Evolutionary conservation across 2,329 filamentous ascomycete species (phyloP), one percentile per base, ranked within the genome.

Genomic region (Penicillium nordicum): DNA sequence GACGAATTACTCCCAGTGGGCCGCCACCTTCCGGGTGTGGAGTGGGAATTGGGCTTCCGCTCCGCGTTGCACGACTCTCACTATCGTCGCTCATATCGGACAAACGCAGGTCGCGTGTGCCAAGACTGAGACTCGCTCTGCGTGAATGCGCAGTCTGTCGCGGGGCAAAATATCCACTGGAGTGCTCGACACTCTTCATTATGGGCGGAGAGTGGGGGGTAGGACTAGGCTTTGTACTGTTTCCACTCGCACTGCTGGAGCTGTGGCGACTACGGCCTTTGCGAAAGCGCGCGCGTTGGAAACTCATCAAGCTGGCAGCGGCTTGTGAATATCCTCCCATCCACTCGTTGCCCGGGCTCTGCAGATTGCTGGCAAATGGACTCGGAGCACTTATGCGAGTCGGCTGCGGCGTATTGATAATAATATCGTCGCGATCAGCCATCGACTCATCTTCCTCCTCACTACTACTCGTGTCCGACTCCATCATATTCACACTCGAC

Each of bases 121-220:
- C 91, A 78, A 94, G 86, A 63, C 90, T 95, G 58, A 97, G 86
- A 72, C 91, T 96, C 73, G 97, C 92, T 42, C 93, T 82, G 43
- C 93, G 83, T 9, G 88, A 82, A 41, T 80, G 73, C 8, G 78
- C 72, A 50, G 71, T 79, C 50, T 77, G 76, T 55, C 78, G 77
- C 6, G 76, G 74, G 2, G 77, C 78, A 68, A 87, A 85, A 66
- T 83, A 85, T 12, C 81, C 78, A 36, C 72, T 74, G 5, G 76
- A 74, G 42, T 76, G 78, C 58, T 86, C 82, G 25, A 82, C 79
- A 50, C 79, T 83, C 59, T 80, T 79, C 62, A 78, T 76, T 0
- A 84, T 78, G 1, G 92, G 90, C 10, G 93, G 92, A 16, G 92
- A 96, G 55, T 85, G 86, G 11, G 90, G 90, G 0, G 87, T 86